Evolutionary conservation across 1,284 basidiomycete species (phyloP), one percentile per base, ranked within the genome.

Genomic region (Phylloporus gajari): DNA sequence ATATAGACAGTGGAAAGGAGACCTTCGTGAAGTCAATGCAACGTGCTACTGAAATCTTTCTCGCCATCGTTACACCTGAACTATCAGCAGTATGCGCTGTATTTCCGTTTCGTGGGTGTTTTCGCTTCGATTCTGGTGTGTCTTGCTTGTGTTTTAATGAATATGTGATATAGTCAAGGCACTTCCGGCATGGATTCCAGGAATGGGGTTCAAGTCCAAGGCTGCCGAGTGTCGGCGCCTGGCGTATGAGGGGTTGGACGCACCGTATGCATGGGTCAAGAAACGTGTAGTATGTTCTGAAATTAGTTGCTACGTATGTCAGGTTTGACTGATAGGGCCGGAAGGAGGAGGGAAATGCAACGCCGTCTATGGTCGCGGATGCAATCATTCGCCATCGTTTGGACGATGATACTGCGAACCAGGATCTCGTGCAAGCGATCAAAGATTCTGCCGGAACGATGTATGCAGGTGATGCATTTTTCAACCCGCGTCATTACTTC

Each of bases 341-440:
- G 3, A 38, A 77, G 76, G 72, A 74, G 27, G 58, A 73, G 59
- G 76, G 76, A 7, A 68, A 25, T 32, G 69, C 64, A 32, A 11
- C 9, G 9, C 69, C 70, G 1, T 77, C 70, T 35, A 72, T 79
- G 77, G 77, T 78, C 12, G 25, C 74, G 13, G 69, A 79, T 46
- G 65, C 72, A 3, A 75, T 79, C 38, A 67, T 5, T 5, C 66
- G 68, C 58, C 38, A 76, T 48, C 60, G 23, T 62, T 35, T 77
- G 1, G 17, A 68, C 5, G 67, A 68, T 11, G 73, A 75, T 13
- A 67, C 60, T 8, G 46, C 46, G 25, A 9, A 75, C 51, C 67
- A 61, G 1, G 76, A 69, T 32, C 68, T 78, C 25, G 67, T 62
- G 11, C 66, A 56, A n/a, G 69, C 69, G 2, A 58, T 67, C 61